Conservation (phyloP, 305 asterid species). For the Rubia peregrina region DNA sequence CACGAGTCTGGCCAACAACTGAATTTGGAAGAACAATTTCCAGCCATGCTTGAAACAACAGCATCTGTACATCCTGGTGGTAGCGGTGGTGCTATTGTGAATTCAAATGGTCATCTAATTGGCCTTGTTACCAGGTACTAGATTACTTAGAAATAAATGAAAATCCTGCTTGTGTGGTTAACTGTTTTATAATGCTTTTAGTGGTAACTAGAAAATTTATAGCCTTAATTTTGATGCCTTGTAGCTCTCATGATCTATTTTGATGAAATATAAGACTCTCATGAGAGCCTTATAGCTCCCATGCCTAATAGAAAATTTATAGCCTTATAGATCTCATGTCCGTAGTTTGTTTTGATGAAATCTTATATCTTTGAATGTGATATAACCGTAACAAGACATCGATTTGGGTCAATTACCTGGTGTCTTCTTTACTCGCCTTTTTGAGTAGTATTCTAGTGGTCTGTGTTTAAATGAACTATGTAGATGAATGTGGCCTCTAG, state of each 20-base stretch:
- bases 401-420: neutral
- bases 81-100: constrained; percentile 96
- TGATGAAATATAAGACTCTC: too few species aligned
- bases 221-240: neutral
- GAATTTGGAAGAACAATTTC: constrained; percentile 33
- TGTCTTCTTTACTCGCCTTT: neutral
- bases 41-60: constrained; percentile 97
- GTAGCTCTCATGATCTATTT: too few species aligned
- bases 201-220: neutral
- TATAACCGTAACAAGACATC: neutral
- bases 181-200: neutral
- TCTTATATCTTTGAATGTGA: neutral
- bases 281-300: too few species aligned
- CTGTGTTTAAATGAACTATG: neutral
- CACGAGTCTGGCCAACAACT: constrained; percentile 20
- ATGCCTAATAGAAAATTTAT: too few species aligned
- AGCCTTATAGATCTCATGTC: too few species aligned
- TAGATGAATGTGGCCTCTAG: neutral
- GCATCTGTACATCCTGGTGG: constrained; percentile 98
- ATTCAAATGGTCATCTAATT: constrained; percentile 72
- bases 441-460: neutral
- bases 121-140: constrained; percentile 93
- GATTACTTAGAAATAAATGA: neutral
- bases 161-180: neutral
- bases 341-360: neutral